phyloP scores from a whole-genome alignment of 805 yeast species.

The Candida sonorensis region DNA sequence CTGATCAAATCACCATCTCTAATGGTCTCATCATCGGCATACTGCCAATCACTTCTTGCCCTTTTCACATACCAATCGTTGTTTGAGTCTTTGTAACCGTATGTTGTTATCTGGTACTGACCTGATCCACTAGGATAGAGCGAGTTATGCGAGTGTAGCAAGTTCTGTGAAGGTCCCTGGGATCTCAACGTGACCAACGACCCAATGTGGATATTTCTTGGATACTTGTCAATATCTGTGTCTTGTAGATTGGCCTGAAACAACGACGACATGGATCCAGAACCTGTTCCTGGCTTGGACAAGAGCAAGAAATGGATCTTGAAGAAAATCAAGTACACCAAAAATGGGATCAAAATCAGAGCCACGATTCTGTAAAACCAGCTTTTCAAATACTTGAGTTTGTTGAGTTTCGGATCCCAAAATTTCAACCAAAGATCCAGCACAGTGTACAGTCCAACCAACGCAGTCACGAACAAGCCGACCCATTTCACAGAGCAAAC shows the following conservation, averaged over 20 bases:
- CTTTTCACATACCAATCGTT: conserved; percentile 57
- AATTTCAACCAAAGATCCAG: conserved; percentile 87
- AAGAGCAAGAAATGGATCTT: conserved; percentile 74
- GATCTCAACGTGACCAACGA: conserved; percentile 55
- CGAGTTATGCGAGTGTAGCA: conserved; percentile 84
- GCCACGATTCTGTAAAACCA: conserved; percentile 66
- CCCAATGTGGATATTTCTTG: conserved; percentile 60
- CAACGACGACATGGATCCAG: conserved; percentile 57
- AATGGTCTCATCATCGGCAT: conserved; percentile 26
- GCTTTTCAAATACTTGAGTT: conserved; percentile 44
- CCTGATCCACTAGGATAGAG: conserved; percentile 84
- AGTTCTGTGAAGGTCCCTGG: conserved; percentile 65
- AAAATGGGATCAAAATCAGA: conserved; percentile 65
- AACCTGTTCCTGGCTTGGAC: conserved; percentile 79
- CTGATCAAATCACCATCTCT: conserved; percentile 57
- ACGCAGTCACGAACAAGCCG: conserved; percentile 76
- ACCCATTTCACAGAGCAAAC: conserved; percentile 87
- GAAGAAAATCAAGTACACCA: conserved; percentile 67
- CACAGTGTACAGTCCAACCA: conserved; percentile 85
- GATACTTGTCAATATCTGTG: conserved; percentile 54
- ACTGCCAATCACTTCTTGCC: conserved; percentile 26
- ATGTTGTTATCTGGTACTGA: conserved; percentile 94
- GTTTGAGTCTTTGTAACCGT: conserved; percentile 84
- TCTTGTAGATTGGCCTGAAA: conserved; percentile 75
- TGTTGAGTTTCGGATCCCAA: conserved; percentile 54